Evolutionary conservation across 2,329 filamentous ascomycete species (phyloP).

Genomic region (Fusarium sp.): DNA sequence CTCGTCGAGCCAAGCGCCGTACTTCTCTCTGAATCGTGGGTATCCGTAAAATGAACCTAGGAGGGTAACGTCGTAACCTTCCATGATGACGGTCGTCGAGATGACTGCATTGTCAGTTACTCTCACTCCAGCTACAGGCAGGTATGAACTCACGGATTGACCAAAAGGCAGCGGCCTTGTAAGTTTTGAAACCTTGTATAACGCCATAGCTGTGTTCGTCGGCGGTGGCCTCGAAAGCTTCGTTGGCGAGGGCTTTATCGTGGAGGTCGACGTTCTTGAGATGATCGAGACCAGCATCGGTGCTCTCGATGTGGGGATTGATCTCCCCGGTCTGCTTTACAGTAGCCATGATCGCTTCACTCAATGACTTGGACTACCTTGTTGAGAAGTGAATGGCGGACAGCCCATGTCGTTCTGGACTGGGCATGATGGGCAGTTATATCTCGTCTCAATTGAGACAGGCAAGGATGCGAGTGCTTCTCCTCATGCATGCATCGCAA

Average conservation of each 20-base stretch:
- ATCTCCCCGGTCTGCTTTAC: slow-evolving; percentile 37
- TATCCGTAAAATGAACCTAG: slow-evolving; percentile 61
- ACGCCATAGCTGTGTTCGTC: slow-evolving; percentile 54
- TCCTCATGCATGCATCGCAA: slow-evolving; percentile 22
- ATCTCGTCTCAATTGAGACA: slow-evolving; percentile 3
- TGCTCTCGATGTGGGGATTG: slow-evolving; percentile 49
- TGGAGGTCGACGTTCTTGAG: slow-evolving; percentile 51
- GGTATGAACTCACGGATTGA: slow-evolving; percentile 51
- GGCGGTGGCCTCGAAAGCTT: slow-evolving; percentile 52
- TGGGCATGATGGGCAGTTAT: slow-evolving; percentile 19
- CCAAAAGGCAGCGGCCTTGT: slow-evolving; percentile 56
- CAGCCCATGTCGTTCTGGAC: background rate
- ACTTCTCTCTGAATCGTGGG: slow-evolving; percentile 54
- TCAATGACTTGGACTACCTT: slow-evolving; percentile 16
- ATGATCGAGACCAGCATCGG: slow-evolving; percentile 47
- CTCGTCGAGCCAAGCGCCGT: slow-evolving; percentile 52
- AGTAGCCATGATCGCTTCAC: slow-evolving; percentile 35
- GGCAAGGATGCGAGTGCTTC: background rate
- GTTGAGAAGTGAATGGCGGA: background rate
- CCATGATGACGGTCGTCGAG: slow-evolving; percentile 63
- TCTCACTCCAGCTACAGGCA: too few relatives aligned
- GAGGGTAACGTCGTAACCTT: slow-evolving; percentile 62
- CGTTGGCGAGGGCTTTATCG: slow-evolving; percentile 54
- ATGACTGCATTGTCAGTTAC: slow-evolving; percentile 47
- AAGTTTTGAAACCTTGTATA: slow-evolving; percentile 53